Evolutionary conservation across 257 asterid genomes (phyloP).

Genomic region (Fraxinus pennsylvanica): DNA sequence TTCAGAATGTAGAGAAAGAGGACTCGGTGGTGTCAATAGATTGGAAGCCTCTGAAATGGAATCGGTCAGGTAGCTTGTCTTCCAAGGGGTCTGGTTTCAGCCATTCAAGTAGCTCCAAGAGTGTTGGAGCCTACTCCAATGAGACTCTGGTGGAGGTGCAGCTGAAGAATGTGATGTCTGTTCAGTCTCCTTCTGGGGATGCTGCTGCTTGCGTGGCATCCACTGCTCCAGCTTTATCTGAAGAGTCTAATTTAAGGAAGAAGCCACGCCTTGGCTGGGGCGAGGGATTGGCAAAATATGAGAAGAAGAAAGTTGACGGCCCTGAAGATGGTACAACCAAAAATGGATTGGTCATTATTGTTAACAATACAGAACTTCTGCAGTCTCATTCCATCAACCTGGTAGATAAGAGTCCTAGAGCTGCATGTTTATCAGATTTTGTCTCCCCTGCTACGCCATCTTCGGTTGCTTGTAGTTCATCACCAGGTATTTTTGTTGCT

Average conservation of each 20-base stretch:
- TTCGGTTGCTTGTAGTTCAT: slow-evolving; percentile 82
- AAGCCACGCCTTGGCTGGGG: slow-evolving; percentile 99
- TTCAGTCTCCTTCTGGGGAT: slow-evolving; percentile 32
- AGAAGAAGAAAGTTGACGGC: slow-evolving; percentile 81
- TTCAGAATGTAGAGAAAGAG: slow-evolving; percentile 60
- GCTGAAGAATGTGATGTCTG: slow-evolving; percentile 33
- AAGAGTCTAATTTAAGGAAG: slow-evolving; percentile 76
- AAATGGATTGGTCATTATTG: slow-evolving; percentile 35
- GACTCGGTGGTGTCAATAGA: slow-evolving; percentile 50
- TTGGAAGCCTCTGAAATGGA: slow-evolving; percentile 64
- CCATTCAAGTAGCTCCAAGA: slow-evolving; percentile 53
- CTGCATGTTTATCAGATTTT: slow-evolving; percentile 53
- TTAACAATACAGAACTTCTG: slow-evolving; percentile 44
- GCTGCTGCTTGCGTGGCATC: slow-evolving; percentile 40
- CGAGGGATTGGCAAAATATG: slow-evolving; percentile 92
- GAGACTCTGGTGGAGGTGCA: slow-evolving; percentile 42
- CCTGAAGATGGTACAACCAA: slow-evolving; percentile 53
- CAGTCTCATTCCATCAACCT: slow-evolving; percentile 44
- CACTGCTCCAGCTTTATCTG: slow-evolving; percentile 40
- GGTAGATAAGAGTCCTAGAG: slow-evolving; percentile 62
- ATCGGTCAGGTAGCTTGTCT: slow-evolving; percentile 55
- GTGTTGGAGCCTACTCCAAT: slow-evolving; percentile 42
- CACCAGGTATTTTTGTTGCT: slow-evolving; percentile 60
- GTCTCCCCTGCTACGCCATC: slow-evolving; percentile 78
- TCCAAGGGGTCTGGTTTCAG: slow-evolving; percentile 54